Conservation (phyloP, 2,329 filamentous ascomycete species). For the Purpureocillium lavendulum region DNA sequence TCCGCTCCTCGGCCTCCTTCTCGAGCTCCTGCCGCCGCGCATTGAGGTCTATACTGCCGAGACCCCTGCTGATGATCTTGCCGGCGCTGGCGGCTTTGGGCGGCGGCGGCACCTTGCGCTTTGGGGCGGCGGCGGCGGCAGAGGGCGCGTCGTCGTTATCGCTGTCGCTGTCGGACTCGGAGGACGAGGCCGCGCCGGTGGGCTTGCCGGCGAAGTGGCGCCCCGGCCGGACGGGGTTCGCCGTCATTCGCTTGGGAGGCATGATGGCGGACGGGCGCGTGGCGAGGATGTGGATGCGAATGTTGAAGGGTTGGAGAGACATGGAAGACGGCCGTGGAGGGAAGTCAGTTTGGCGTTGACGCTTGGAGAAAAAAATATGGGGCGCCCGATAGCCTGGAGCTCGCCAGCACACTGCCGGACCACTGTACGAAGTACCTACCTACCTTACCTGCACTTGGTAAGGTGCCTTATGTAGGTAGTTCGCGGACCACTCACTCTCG, state of each 20-base stretch:
- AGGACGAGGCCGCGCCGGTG: slow-evolving; percentile 44
- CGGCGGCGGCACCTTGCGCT: slow-evolving; percentile 34
- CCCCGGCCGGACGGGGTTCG: slow-evolving; percentile 72
- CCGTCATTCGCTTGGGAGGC: slow-evolving; percentile 84
- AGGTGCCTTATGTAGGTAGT: too few species aligned
- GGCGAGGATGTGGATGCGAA: not conserved
- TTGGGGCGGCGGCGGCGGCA: slow-evolving; percentile 18
- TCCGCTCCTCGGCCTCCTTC: slow-evolving; percentile 33
- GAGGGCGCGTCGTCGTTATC: slow-evolving; percentile 28
- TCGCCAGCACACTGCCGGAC: too few species aligned
- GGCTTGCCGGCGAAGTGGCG: slow-evolving; percentile 84
- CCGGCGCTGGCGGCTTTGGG: slow-evolving; percentile 50
- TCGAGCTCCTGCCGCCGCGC: slow-evolving; percentile 36
- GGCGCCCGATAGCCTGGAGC: too few species aligned
- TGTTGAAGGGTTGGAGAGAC: too few species aligned
- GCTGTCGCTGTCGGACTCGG: slow-evolving; percentile 41
- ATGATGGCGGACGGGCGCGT: slow-evolving; percentile 21
- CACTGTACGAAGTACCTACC: too few species aligned
- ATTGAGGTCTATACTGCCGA: slow-evolving; percentile 44
- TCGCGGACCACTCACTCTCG: too few species aligned
- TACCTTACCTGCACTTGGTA: too few species aligned
- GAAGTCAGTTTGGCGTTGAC: too few species aligned
- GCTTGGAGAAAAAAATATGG: too few species aligned
- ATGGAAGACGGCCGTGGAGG: too few species aligned
- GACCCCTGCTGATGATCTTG: slow-evolving; percentile 41